A percentile compares a stretch with the other conserved stretches of the same genome.
Evolutionary conservation across 2,329 filamentous ascomycete genomes (phyloP).

Genomic region (Botrytis fragariae): DNA sequence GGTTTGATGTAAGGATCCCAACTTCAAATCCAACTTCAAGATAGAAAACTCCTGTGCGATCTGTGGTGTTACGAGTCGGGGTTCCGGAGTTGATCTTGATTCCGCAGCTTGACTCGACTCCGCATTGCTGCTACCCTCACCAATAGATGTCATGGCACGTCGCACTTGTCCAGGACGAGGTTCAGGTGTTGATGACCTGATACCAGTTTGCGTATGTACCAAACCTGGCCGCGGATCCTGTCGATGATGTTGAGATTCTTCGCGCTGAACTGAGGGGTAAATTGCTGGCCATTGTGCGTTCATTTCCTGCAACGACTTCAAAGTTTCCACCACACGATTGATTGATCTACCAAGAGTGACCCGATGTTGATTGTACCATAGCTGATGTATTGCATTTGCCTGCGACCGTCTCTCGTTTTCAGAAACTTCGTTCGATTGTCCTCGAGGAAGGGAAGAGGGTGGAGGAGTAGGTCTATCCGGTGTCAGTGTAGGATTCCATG

Average conservation of each 20-base stretch:
- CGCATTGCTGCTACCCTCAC: constrained; percentile 51
- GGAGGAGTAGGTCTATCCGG: constrained; percentile 48
- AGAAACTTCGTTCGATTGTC: constrained; percentile 39
- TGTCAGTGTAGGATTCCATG: constrained; percentile 47
- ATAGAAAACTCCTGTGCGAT: constrained; percentile 96
- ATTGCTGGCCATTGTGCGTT: constrained; percentile 92
- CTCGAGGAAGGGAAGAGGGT: constrained; percentile 38
- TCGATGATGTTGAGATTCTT: constrained; percentile 45
- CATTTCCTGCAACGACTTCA: constrained; percentile 81
- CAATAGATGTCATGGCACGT: constrained; percentile 71
- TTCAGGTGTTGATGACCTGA: constrained; percentile 37
- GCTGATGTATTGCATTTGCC: constrained; percentile 83
- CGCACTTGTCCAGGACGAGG: constrained; percentile 53
- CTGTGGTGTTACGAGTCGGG: constrained; percentile 83
- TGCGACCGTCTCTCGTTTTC: constrained; percentile 67
- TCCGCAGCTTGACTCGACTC: constrained; percentile 75
- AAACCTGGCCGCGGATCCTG: constrained; percentile 60
- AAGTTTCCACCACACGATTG: constrained; percentile 76
- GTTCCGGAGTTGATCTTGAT: constrained; percentile 61
- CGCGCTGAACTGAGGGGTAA: constrained; percentile 79
- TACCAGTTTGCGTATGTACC: constrained; percentile 60
- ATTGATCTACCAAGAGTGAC: constrained; percentile 85
- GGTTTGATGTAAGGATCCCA: constrained; percentile 80
- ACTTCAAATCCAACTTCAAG: constrained; percentile 88
- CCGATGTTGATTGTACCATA: constrained; percentile 92